A percentile compares a stretch with the other conserved stretches of the same genome.
Conservation (phyloP, 208 protist genomes). For the Leishmania tropica region DNA sequence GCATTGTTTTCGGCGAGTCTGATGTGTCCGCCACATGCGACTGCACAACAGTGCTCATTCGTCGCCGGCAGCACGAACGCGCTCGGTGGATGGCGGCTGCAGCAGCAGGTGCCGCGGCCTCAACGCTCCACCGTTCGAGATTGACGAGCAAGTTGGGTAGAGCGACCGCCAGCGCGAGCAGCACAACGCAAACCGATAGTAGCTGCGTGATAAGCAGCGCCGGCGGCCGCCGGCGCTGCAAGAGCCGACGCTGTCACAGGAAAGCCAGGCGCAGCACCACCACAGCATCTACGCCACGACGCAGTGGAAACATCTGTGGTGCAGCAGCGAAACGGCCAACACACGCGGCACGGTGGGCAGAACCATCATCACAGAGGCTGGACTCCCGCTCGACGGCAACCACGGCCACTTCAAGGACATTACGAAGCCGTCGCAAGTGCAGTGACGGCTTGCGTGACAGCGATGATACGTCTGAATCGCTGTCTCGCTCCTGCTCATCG, state of each 20-base stretch:
- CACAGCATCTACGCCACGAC: not conserved
- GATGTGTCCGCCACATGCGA: conserved; percentile 48
- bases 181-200: conserved; percentile 15
- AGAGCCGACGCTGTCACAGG: conserved; percentile 4
- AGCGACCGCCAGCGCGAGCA: conserved; percentile 27
- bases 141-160: conserved; percentile 1
- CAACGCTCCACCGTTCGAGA: not conserved
- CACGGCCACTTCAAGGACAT: not conserved
- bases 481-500: not conserved
- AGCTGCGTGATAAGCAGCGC: not conserved
- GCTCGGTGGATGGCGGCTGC: conserved; percentile 36
- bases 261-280: conserved; percentile 12
- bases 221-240: not conserved
- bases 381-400: not conserved
- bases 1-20: conserved; percentile 31
- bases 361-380: not conserved
- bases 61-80: conserved; percentile 32
- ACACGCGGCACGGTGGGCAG: not conserved
- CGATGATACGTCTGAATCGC: not conserved
- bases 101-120: not conserved
- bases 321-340: not conserved
- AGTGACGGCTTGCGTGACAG: not conserved
- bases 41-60: conserved; percentile 30
- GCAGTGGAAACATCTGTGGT: not conserved
- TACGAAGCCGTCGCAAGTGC: not conserved